phyloP scores from a whole-genome alignment of 2,329 filamentous ascomycete species.

The Colletotrichum chrysophilum region DNA sequence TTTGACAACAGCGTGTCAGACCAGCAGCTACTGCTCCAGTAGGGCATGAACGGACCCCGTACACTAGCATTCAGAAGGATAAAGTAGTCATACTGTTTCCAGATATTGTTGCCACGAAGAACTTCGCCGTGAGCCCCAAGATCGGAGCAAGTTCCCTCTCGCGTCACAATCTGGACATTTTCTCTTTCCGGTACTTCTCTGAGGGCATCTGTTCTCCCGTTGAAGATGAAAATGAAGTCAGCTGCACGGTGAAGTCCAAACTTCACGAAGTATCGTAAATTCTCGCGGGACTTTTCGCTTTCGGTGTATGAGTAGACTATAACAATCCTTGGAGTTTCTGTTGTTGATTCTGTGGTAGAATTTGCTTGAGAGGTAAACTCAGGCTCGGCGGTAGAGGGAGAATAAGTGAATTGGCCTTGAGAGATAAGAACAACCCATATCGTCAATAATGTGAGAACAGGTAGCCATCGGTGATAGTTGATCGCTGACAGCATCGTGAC shows the following conservation, averaged over 20 bases:
- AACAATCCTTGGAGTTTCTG: neutral
- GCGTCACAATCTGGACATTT: neutral
- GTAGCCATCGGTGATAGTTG: neutral
- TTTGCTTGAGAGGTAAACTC: neutral
- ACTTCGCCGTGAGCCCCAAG: neutral
- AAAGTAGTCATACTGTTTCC: constrained; percentile 37
- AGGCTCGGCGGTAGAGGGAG: neutral
- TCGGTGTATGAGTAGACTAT: neutral
- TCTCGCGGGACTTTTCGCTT: constrained; percentile 11
- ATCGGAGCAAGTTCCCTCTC: neutral
- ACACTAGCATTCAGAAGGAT: constrained; percentile 38
- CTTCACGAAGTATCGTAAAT: constrained; percentile 37
- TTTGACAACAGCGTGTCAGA: constrained; percentile 34
- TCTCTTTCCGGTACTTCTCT: constrained; percentile 28
- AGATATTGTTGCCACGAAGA: constrained; percentile 30
- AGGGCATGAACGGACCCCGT: constrained; percentile 39
- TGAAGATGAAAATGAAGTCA: constrained; percentile 44
- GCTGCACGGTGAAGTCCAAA: constrained; percentile 38
- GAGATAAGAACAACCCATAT: neutral
- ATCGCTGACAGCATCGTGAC: neutral
- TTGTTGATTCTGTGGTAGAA: neutral
- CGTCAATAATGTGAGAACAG: neutral
- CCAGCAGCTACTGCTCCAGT: constrained; percentile 38
- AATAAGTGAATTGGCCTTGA: neutral
- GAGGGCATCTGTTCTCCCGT: constrained; percentile 32